Evolutionary conservation across 2,329 filamentous ascomycete species (phyloP), one percentile per base, ranked within the genome.

Genomic region (Phoma sp.): DNA sequence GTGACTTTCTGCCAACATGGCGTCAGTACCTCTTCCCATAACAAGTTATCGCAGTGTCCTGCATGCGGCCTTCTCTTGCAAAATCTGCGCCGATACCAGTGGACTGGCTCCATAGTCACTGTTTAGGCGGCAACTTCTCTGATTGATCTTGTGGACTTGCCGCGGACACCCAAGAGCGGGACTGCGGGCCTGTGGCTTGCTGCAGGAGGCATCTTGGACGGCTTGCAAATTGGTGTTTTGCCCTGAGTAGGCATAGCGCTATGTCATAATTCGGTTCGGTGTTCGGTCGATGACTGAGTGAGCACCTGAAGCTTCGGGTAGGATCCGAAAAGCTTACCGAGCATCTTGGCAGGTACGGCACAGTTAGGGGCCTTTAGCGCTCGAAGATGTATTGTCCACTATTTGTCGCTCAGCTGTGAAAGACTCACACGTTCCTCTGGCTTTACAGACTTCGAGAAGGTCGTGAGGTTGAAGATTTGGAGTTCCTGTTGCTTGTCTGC

Each of bases 331-430:
- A 46, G 42, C 52, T 55, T 46, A 35, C 46, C 52, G 41, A 41
- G 52, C 23, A 37, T n/a, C 47, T 55, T 55, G 52, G 52, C 52
- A 54, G 46, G 52, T 30, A 50, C 52, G 11, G 46, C 32, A 24
- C 52, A 37, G 42, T 49, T 41, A 55, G 52, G 52, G 47, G 52
- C 41, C 18, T 25, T 49, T 22, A 50, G 37, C 32, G 22, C 18
- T 38, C 32, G 40, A 14, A 33, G 36, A 50, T 32, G 32, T 33
- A 9, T 10, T 5, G 13, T 50, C 42, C 18, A 22, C 22, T 7
- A 32, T 4, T 7, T 38, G 11, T 22, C 25, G 5, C 18, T 42
- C 37, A 50, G 46, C 46, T 39, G 27, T 3, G 10, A 5, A 11
- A 33, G 32, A 33, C 13, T 13, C 13, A 33, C 32, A 33, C 32